phyloP scores from a whole-genome alignment of 352 stramenopile genomes.

The Pilasporangium apinafurcum region DNA sequence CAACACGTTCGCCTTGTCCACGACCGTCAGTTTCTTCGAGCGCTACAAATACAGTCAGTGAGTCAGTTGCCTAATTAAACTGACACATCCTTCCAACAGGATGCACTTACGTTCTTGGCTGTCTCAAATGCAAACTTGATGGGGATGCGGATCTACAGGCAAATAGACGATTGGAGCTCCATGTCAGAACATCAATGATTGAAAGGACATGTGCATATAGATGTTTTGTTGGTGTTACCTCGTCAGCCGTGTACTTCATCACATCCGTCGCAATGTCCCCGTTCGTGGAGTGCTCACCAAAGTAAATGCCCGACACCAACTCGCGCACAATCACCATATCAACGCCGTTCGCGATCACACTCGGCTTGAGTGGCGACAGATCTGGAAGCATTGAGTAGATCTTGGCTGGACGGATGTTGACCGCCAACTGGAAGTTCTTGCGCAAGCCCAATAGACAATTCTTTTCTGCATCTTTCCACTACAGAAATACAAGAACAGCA shows the following conservation, averaged over 20 bases:
- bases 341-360: slow-evolving; percentile 93
- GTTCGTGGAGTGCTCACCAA: slow-evolving; percentile 87
- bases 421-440: slow-evolving; percentile 96
- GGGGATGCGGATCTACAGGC: slow-evolving; percentile 50
- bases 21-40: slow-evolving; percentile 92
- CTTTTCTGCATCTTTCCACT: slow-evolving; percentile 91
- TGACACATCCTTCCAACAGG: background rate
- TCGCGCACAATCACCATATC: slow-evolving; percentile 99
- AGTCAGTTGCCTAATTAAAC: too few species aligned
- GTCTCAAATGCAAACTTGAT: slow-evolving; percentile 87
- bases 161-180: too few species aligned
- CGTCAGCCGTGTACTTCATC: slow-evolving; percentile 97
- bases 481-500: background rate
- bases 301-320: slow-evolving; percentile 99
- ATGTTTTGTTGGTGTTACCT: too few species aligned
- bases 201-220: too few species aligned
- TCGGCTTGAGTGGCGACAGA: slow-evolving; percentile 95
- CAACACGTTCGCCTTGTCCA: slow-evolving; percentile 99
- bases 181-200: too few species aligned
- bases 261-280: slow-evolving; percentile 86
- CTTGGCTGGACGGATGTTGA: slow-evolving; percentile 98
- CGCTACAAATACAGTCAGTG: slow-evolving; percentile 57
- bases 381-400: slow-evolving; percentile 97
- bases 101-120: slow-evolving; percentile 49
- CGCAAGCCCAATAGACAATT: slow-evolving; percentile 96